Percentiles rank a stretch among this genome's conserved stretches.
Conservation (phyloP, 1,284 basidiomycete species). For the Termitomyces sp. region DNA sequence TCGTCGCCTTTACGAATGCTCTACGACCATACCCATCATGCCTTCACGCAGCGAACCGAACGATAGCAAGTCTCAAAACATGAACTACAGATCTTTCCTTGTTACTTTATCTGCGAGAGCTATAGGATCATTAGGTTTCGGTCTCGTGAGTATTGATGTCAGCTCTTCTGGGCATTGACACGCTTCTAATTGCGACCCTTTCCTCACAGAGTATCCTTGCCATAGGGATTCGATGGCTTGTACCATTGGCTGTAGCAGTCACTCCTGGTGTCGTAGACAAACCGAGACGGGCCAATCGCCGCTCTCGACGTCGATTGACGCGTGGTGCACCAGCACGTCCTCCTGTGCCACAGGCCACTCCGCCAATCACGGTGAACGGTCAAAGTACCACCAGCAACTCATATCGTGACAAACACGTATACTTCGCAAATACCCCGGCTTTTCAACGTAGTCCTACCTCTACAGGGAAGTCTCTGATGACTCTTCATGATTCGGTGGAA, state of each 20-base stretch:
- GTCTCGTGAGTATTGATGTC: conserved; percentile 27
- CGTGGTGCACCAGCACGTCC: conserved; percentile 12
- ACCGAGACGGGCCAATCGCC: conserved; percentile 4
- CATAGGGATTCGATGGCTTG: conserved; percentile 36
- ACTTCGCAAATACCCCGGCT: conserved; percentile 25
- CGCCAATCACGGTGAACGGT: conserved; percentile 8
- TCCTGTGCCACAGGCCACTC: background rate
- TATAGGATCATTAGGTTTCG: conserved; percentile 35
- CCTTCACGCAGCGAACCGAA: conserved; percentile 12
- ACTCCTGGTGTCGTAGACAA: background rate
- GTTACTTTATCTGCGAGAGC: conserved; percentile 35
- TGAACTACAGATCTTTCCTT: conserved; percentile 23
- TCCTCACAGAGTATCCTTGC: conserved; percentile 36
- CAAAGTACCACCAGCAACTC: conserved; percentile 14
- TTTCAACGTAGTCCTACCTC: background rate
- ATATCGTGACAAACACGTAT: conserved; percentile 24
- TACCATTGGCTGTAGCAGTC: conserved; percentile 19
- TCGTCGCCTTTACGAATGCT: conserved; percentile 10
- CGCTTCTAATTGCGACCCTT: background rate
- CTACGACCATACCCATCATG: conserved; percentile 9
- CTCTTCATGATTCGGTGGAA: conserved; percentile 9
- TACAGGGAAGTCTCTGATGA: conserved; percentile 1
- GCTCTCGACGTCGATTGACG: conserved; percentile 16
- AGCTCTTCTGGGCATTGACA: background rate
- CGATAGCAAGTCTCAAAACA: conserved; percentile 2